A percentile compares a stretch with the other conserved stretches of the same genome.
Evolutionary conservation across 169 alveolate species (phyloP).

Genomic region (Besnoitia besnoiti): DNA sequence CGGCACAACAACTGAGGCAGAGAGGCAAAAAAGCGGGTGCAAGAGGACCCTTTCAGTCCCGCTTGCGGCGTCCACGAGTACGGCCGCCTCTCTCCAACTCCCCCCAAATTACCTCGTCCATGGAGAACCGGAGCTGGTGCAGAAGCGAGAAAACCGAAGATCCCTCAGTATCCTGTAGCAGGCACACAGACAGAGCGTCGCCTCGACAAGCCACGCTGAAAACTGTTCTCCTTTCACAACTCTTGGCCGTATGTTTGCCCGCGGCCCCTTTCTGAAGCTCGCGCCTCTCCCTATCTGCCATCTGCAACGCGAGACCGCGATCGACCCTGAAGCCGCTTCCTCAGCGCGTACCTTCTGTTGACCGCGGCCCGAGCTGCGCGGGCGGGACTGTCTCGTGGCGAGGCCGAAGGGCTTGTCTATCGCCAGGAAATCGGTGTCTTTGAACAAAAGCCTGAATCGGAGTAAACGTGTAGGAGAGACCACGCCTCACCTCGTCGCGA

Average conservation of each 20-base stretch:
- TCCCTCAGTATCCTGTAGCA: background rate
- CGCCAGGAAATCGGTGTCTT: constrained; percentile 18
- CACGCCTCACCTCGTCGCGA: no score
- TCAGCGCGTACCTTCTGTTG: background rate
- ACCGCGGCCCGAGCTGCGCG: background rate
- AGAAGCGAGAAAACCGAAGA: background rate
- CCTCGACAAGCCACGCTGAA: no score
- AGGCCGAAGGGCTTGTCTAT: background rate
- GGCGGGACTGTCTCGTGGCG: background rate
- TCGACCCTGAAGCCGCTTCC: background rate
- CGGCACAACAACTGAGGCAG: no score
- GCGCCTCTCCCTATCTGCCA: background rate
- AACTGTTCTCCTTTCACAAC: background rate
- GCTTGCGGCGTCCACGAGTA: no score
- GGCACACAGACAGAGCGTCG: background rate
- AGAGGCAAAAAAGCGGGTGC: no score
- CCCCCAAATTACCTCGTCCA: constrained; percentile 19
- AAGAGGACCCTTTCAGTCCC: no score
- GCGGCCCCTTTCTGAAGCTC: background rate
- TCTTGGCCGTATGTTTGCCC: background rate
- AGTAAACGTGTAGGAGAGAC: background rate
- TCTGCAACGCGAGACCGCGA: background rate
- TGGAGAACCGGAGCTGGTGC: constrained; percentile 2
- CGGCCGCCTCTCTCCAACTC: no score
- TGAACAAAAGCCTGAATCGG: background rate